Evolutionary conservation across 176 grass and related monocot species (phyloP).

Genomic region (Sorghum bicolor): Sorghum_bicolor_NCBIv3 NC_012875.2:49878501-49879000

Average conservation of each 20-base stretch:
- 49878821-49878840: constrained; percentile 64
- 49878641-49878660: constrained; percentile 51
- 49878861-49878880: constrained; percentile 70
- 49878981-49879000: constrained; percentile 53
- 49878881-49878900: constrained; percentile 69
- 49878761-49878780: neutral
- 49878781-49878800: constrained; percentile 14
- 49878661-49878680: constrained; percentile 84
- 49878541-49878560: constrained; percentile 95
- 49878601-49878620: constrained; percentile 14
- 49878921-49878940: constrained; percentile 76
- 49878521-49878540: constrained; percentile 86
- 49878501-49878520: constrained; percentile 73
- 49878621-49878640: neutral
- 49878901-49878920: constrained; percentile 51
- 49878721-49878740: constrained; percentile 76
- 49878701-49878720: constrained; percentile 79
- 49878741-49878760: neutral
- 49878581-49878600: constrained; percentile 18
- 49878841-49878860: constrained; percentile 71
- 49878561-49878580: constrained; percentile 48
- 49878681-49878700: constrained; percentile 81
- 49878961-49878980: constrained; percentile 73
- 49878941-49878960: constrained; percentile 80
- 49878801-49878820: constrained; percentile 79